phyloP scores from a whole-genome alignment of 2,329 filamentous ascomycete genomes.

The Dactylonectria macrodidyma region DNA sequence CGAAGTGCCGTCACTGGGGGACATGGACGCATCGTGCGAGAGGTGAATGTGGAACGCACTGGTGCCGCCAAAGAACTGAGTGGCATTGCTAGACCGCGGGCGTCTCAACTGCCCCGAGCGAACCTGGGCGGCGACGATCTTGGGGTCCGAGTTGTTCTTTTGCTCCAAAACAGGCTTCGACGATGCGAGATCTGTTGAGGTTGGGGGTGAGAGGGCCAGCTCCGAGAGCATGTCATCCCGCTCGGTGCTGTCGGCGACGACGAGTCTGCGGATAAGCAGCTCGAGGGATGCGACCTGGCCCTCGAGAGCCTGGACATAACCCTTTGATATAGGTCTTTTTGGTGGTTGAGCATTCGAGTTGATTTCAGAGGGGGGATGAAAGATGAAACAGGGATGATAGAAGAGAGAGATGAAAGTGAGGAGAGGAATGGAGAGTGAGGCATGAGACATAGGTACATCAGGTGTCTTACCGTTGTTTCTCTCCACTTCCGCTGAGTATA shows the following conservation, averaged over 20 bases:
- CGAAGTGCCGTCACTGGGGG: slow-evolving; percentile 30
- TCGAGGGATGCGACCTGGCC: slow-evolving; percentile 62
- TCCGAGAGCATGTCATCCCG: slow-evolving; percentile 60
- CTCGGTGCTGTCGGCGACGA: slow-evolving; percentile 55
- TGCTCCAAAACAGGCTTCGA: slow-evolving; percentile 36
- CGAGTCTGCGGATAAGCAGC: slow-evolving; percentile 60
- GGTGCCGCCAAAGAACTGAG: slow-evolving; percentile 65
- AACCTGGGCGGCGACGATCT: slow-evolving; percentile 51
- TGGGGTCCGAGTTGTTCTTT: slow-evolving; percentile 48
- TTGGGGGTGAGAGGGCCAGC: slow-evolving; percentile 48
- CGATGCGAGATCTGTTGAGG: slow-evolving; percentile 33
- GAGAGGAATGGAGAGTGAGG: slow-evolving; percentile 2
- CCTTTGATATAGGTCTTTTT: slow-evolving; percentile 59
- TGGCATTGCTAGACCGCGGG: slow-evolving; percentile 56
- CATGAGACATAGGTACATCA: not conserved
- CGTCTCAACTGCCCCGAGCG: slow-evolving; percentile 56
- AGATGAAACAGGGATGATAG: too few relatives aligned
- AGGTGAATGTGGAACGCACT: slow-evolving; percentile 61
- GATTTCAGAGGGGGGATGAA: not conserved
- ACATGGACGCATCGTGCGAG: slow-evolving; percentile 47
- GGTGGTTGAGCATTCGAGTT: slow-evolving; percentile 6
- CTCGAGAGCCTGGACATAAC: slow-evolving; percentile 64
- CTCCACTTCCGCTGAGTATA: slow-evolving; percentile 57
- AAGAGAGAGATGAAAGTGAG: too few relatives aligned
- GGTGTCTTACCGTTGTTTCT: slow-evolving; percentile 57